These are phyloP conservation scores for Mortierella claussenii DNA, from an alignment of 192 early-diverging fungal species.

Conservation along the genomic window DNA sequence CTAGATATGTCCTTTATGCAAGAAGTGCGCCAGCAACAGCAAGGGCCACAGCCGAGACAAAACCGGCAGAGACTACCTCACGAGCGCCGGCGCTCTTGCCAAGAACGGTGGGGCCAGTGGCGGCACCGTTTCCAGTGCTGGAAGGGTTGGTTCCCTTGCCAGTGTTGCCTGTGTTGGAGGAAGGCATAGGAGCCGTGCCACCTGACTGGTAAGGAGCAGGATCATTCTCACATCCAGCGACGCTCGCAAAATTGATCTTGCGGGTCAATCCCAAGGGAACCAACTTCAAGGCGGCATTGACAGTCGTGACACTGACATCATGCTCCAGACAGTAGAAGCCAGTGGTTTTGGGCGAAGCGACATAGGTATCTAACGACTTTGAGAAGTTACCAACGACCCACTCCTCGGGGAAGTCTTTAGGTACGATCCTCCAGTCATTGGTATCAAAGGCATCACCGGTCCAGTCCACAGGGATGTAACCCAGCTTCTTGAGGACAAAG, in stretches of 20 bases:
- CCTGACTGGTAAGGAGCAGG: constrained; percentile 56
- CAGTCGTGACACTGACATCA: constrained; percentile 53
- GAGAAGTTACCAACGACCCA: constrained; percentile 25
- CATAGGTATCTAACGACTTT: constrained; percentile 34
- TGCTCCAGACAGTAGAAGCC: constrained; percentile 64
- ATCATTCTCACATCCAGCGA: constrained; percentile 46
- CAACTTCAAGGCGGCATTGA: constrained; percentile 57
- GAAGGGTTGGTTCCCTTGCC: background rate
- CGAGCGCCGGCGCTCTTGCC: background rate
- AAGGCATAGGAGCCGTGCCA: constrained; percentile 24
- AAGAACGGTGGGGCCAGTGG: constrained; percentile 8
- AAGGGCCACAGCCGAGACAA: constrained; percentile 11
- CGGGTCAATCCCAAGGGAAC: constrained; percentile 39
- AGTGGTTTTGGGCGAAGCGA: constrained; percentile 28
- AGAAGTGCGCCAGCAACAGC: constrained; percentile 19
- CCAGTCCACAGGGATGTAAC: constrained; percentile 55
- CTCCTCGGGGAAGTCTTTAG: constrained; percentile 44
- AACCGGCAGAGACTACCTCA: constrained; percentile 2
- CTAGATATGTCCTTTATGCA: constrained; percentile 21
- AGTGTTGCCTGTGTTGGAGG: background rate
- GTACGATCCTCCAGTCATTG: constrained; percentile 55
- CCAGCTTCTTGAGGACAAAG: constrained; percentile 70
- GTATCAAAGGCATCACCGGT: constrained; percentile 52
- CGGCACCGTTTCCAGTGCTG: background rate
- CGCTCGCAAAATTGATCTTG: constrained; percentile 45